Conservation (phyloP, 1,284 basidiomycete genomes). For the Austroboletus novae-zelandiae region DNA sequence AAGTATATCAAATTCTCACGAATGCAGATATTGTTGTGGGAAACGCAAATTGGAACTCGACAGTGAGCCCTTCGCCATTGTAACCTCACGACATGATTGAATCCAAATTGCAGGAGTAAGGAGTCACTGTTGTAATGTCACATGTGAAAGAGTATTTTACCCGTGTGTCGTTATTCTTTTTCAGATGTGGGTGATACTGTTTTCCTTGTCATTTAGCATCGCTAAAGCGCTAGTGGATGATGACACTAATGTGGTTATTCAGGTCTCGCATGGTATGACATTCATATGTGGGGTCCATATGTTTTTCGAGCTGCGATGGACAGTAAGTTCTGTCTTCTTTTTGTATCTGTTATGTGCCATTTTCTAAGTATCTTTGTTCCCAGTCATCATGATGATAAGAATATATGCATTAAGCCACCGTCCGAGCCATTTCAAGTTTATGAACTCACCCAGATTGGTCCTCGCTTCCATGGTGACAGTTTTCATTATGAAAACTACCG, state of each 20-base stretch:
- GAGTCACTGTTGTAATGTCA: neutral
- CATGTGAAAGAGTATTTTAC: too few species aligned
- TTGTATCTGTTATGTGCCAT: neutral
- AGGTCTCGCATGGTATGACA: slow-evolving; percentile 15
- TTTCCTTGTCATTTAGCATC: neutral
- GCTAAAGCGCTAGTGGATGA: neutral
- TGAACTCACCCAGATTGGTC: slow-evolving; percentile 8
- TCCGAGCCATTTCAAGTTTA: neutral
- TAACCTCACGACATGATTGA: neutral
- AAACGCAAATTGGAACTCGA: slow-evolving; percentile 5
- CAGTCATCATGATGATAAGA: slow-evolving; percentile 24
- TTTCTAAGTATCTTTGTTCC: neutral
- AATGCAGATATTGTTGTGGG: slow-evolving; percentile 4
- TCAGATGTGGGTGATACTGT: slow-evolving; percentile 11
- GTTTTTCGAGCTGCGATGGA: slow-evolving; percentile 20
- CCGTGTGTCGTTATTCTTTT: too few species aligned
- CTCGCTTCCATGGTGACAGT: slow-evolving; percentile 5
- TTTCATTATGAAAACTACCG: slow-evolving; percentile 10
- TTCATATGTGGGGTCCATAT: slow-evolving; percentile 13
- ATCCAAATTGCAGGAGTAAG: slow-evolving; percentile 13
- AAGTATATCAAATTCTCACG: slow-evolving; percentile 1
- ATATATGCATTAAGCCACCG: slow-evolving; percentile 11
- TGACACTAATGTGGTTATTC: too few species aligned
- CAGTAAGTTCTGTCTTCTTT: slow-evolving; percentile 6
- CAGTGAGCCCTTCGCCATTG: slow-evolving; percentile 4